Conservation (phyloP, 1,284 basidiomycete species). For the Trichosporon inkin region DNA sequence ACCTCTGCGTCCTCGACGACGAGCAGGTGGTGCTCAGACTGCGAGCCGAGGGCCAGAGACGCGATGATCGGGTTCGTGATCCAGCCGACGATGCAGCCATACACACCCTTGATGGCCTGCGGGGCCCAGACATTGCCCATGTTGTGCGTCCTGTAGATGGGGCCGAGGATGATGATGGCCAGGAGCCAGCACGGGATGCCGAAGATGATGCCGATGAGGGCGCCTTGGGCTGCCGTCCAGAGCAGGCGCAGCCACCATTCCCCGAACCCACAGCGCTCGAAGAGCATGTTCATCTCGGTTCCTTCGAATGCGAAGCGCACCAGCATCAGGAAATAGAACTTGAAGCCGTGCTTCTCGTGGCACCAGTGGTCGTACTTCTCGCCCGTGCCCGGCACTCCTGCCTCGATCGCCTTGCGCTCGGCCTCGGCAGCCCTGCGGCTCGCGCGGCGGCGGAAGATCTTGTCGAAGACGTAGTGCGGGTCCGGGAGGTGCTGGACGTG, state of each 20-base stretch:
- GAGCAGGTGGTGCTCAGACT: constrained; percentile 48
- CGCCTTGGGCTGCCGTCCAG: constrained; percentile 47
- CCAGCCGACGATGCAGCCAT: constrained; percentile 47
- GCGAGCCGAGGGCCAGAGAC: constrained; percentile 46
- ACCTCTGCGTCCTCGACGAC: constrained; percentile 27
- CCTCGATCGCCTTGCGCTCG: background rate
- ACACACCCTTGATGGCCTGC: constrained; percentile 48
- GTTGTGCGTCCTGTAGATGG: constrained; percentile 44
- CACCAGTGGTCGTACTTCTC: background rate
- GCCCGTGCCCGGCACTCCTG: background rate
- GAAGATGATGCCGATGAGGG: constrained; percentile 44
- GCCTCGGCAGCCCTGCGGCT: background rate
- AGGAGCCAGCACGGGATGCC: constrained; percentile 49
- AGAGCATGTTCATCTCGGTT: constrained; percentile 48
- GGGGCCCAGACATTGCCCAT: constrained; percentile 49
- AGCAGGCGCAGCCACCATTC: constrained; percentile 37
- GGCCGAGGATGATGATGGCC: constrained; percentile 47
- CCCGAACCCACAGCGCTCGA: constrained; percentile 22
- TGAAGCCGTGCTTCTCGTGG: constrained; percentile 15
- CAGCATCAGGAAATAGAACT: constrained; percentile 45
- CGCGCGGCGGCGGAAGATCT: constrained; percentile 10
- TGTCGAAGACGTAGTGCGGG: constrained; percentile 30
- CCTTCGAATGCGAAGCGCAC: constrained; percentile 51
- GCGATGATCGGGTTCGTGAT: constrained; percentile 51
- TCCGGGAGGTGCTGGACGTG: constrained; percentile 50